Evolutionary conservation across 192 early-diverging fungal species (phyloP).

Genomic region (Entophlyctis helioformis): DNA sequence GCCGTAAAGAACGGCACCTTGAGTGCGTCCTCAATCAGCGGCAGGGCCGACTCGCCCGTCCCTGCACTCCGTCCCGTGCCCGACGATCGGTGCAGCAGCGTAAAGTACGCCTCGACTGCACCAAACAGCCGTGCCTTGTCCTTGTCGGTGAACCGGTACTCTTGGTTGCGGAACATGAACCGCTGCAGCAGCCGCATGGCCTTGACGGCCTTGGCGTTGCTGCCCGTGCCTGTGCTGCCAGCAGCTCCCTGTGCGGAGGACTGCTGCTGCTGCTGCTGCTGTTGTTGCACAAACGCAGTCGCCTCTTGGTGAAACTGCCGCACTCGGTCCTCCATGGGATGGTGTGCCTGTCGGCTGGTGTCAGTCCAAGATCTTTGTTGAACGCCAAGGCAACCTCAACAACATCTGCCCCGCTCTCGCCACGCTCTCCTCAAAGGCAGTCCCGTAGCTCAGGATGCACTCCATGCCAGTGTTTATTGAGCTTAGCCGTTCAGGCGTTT

Average conservation of each 20-base stretch:
- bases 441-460: too few relatives aligned
- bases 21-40: conserved; percentile 24
- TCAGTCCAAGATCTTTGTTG: too few relatives aligned
- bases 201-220: not conserved
- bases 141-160: not conserved
- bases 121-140: not conserved
- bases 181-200: not conserved
- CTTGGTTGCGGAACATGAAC: not conserved
- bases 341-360: too few relatives aligned
- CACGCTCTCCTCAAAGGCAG: too few relatives aligned
- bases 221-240: not conserved
- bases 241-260: not conserved
- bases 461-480: too few relatives aligned
- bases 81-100: not conserved
- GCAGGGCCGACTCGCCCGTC: conserved; percentile 2
- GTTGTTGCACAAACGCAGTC: conserved; percentile 1
- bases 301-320: not conserved
- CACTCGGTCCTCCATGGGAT: conserved; percentile 1
- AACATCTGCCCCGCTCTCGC: too few relatives aligned
- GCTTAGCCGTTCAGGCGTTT: too few relatives aligned
- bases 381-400: too few relatives aligned
- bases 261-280: too few relatives aligned
- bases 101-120: conserved; percentile 1
- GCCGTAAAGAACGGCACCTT: conserved; percentile 26
- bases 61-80: not conserved